Evolutionary conservation across 306 rosid genomes (phyloP), one percentile per base, ranked within the genome.

Genomic region (Lotus japonicus): DNA sequence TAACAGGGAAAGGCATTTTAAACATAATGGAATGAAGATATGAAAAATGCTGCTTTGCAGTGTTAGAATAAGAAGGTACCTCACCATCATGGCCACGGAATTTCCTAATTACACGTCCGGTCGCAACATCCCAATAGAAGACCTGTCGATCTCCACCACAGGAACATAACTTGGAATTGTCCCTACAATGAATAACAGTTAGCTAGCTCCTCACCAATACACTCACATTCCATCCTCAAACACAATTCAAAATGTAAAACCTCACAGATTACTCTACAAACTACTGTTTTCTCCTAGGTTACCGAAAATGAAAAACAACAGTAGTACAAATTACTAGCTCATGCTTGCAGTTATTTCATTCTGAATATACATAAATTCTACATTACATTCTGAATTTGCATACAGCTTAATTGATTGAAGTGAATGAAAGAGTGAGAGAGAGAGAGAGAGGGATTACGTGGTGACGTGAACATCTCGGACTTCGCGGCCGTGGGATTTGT

Each of bases 41-140:
- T 2, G 14, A 15, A 18, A 62, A 60, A 14, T 16, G 13, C 12
- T 28, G 35, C 26, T 10, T 31, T 6, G 16, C 31, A 26, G 52
- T 28, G 78, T 23, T 13, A 11, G 70, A 56, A 11, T 14, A 23
- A 51, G 55, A 52, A 69, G 38, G 38, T 51, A 84, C 84, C 86
- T 85, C 97, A 66, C 97, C 77, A 68, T 88, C 96, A 79, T 94
- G 98, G 28, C 97, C 97, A 28, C 89, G 90, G 36, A 94, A 90
- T 69, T 90, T 94, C 60, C 95, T 84, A 52, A 94, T 90, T 6
- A 94, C 99, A 53, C 88, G 87, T 8, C 90, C 92, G 0, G 89
- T 80, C 17, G 97, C 80, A 23, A 94, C 98, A 81, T 94, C 97
- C 98, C 95, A 94, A 41, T 86, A 94, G 57, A 85, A 90, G 11